Percentiles rank a stretch among this genome's conserved stretches.
Conservation (phyloP, 345 rosid species). For the Melastoma malabathricum region DNA sequence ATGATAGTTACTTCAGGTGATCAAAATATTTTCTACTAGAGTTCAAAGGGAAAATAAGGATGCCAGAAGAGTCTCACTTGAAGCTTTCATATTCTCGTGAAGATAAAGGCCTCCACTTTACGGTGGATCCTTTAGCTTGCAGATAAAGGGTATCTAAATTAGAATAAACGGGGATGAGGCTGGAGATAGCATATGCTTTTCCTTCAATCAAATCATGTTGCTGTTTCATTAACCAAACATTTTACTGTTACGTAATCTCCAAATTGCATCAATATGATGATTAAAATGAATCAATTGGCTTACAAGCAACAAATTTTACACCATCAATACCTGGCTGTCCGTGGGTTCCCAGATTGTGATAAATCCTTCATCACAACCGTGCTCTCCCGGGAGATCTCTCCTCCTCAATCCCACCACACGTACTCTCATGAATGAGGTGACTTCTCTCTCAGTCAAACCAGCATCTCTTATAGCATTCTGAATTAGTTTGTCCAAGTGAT, state of each 20-base stretch:
- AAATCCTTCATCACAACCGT: constrained; percentile 45
- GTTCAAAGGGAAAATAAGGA: constrained; percentile 7
- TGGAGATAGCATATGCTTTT: constrained; percentile 51
- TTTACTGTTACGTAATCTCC: background rate
- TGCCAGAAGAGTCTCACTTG: constrained; percentile 30
- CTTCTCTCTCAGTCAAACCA: constrained; percentile 63
- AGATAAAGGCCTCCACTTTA: constrained; percentile 55
- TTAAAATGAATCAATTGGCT: background rate
- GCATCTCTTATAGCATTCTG: constrained; percentile 58
- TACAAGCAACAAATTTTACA: background rate
- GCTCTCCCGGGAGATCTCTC: constrained; percentile 19
- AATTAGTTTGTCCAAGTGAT: constrained; percentile 49
- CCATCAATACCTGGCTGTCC: constrained; percentile 54
- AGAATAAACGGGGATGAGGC: constrained; percentile 51
- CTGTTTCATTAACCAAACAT: constrained; percentile 25
- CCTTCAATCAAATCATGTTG: constrained; percentile 66
- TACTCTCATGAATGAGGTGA: constrained; percentile 75
- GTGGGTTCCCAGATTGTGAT: constrained; percentile 93
- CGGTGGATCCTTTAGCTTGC: constrained; percentile 65
- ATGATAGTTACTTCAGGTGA: constrained; percentile 3
- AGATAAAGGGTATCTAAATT: constrained; percentile 57
- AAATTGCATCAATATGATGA: background rate
- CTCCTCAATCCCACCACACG: constrained; percentile 64
- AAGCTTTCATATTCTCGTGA: constrained; percentile 27
- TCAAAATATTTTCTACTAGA: background rate